These are phyloP conservation scores for Tardiomyces digboiensis DNA, from an alignment of 1,139 yeast genomes.

Conservation along the genomic window DNA sequence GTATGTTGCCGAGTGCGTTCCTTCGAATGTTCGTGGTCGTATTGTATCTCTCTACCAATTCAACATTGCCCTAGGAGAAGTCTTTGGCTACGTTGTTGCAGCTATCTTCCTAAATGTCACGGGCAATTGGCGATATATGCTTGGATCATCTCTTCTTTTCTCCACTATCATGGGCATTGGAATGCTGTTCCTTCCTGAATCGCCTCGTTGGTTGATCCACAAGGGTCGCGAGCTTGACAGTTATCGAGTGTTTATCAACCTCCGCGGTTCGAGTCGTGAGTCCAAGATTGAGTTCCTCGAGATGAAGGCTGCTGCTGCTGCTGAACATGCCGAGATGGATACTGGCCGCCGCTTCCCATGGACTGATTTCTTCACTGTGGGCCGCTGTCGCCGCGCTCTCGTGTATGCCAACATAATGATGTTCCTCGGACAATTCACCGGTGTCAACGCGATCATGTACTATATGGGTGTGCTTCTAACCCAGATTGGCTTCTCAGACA, in stretches of 20 bases:
- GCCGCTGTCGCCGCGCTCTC: slow-evolving; percentile 55
- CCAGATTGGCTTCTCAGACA: slow-evolving; percentile 53
- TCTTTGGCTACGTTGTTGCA: slow-evolving; percentile 67
- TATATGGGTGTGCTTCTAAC: slow-evolving; percentile 51
- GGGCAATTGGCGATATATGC: slow-evolving; percentile 72
- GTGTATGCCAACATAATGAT: slow-evolving; percentile 78
- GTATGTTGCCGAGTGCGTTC: slow-evolving; percentile 73
- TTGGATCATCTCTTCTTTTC: slow-evolving; percentile 40
- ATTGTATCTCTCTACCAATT: slow-evolving; percentile 85
- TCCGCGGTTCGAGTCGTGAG: slow-evolving; percentile 11
- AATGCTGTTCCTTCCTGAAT: slow-evolving; percentile 37
- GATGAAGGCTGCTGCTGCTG: slow-evolving; percentile 1
- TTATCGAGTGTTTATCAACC: slow-evolving; percentile 17
- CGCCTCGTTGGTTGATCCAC: slow-evolving; percentile 66
- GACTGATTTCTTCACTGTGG: not conserved
- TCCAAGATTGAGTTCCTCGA: slow-evolving; percentile 17
- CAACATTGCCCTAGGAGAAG: slow-evolving; percentile 82
- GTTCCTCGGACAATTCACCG: slow-evolving; percentile 92
- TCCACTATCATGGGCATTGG: slow-evolving; percentile 3
- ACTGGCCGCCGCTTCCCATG: slow-evolving; percentile 6
- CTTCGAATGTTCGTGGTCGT: slow-evolving; percentile 68
- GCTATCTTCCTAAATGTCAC: slow-evolving; percentile 49
- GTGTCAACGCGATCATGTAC: slow-evolving; percentile 82
- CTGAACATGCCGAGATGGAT: slow-evolving; percentile 8
- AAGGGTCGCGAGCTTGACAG: slow-evolving; percentile 45